Base-by-base conservation (phyloP, 2,329 filamentous ascomycete genomes). In the Trichoderma guizhouense region DNA sequence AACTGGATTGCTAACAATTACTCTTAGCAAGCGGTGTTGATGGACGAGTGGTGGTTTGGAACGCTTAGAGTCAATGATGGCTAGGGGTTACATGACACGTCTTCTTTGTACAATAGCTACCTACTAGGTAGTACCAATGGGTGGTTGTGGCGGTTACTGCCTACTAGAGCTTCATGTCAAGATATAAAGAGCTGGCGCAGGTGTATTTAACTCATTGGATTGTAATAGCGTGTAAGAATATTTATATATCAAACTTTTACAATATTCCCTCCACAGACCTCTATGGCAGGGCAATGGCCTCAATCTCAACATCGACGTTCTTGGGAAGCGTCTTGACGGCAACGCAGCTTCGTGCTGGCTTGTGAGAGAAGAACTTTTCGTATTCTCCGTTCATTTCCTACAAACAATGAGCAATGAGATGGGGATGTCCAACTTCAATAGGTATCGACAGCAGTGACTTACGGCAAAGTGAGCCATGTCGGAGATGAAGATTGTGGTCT, bases 281-380 rank as follows among this genome's bases (percentile, higher is more conserved):
- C 81, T 82, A 90, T 74, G 90, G 86, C 70, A 92, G 85, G 71
- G 94, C 94, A 85, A 96, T 92, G 80, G 90, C 93, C 87, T 97
- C 94, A 80, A 97, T 96, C 87, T 97, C 94, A 28, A 97, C 90
- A 73, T 94, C 91, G 55, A 94, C 94, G 71, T 91, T 90, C 87
- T 95, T 94, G 73, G 94, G 94, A 75, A 97, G 87, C 77, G 93
- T 90, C 87, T 96, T 95, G 75, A 97, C 95, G 6, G 94, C 94
- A 69, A 97, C 93, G 80, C 94, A 97, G 84, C 91, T 94, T 76
- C 93, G 88, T n/a, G 93, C 92, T 24, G 94, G 94, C 88, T 94
- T 95, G 84, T 93, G 91, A 73, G 87, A 83, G 82, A 95, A 95
- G 87, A 91, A 94, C 83, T 94, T 91, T 82, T 91, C 91, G 82